A percentile compares a stretch with the other conserved stretches of the same genome.
phyloP scores from a whole-genome alignment of 345 rosid species.

The Isatis tinctoria region DNA sequence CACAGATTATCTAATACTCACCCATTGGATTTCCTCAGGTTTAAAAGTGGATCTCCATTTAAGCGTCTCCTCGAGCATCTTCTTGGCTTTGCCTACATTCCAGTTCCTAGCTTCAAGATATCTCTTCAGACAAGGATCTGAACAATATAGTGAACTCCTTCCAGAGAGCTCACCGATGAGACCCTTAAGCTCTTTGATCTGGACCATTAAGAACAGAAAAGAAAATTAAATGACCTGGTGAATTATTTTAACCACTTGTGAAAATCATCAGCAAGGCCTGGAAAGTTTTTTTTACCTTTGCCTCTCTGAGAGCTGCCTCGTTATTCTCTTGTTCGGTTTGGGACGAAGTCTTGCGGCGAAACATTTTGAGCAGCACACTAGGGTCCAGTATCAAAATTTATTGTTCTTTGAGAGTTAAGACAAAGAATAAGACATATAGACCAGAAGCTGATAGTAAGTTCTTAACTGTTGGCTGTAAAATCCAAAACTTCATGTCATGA shows the following conservation, averaged over 20 bases:
- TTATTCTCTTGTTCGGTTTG: conserved; percentile 45
- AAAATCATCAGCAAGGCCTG: not conserved
- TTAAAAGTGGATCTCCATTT: conserved; percentile 75
- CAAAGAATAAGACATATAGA: not conserved
- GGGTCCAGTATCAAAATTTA: conserved; percentile 3
- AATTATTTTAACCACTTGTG: not conserved
- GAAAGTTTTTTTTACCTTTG: conserved; percentile 46
- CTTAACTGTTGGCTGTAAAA: not conserved
- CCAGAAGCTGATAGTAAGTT: not conserved
- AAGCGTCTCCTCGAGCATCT: conserved; percentile 77
- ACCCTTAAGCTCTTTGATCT: conserved; percentile 64
- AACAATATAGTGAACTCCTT: conserved; percentile 45
- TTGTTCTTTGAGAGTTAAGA: not conserved
- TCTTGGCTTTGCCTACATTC: conserved; percentile 74
- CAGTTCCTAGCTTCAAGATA: conserved; percentile 85
- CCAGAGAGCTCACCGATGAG: conserved; percentile 60
- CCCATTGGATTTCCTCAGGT: conserved; percentile 93
- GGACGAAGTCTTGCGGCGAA: conserved; percentile 52
- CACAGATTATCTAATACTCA: conserved; percentile 14
- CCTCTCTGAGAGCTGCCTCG: conserved; percentile 39
- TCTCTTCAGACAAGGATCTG: conserved; percentile 79
- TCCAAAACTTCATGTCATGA: not conserved
- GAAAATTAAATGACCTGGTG: not conserved
- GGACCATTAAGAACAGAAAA: not conserved
- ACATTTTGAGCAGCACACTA: conserved; percentile 43